phyloP scores from a whole-genome alignment of 1,284 basidiomycete species.

The Wallemia ichthyophaga region DNA sequence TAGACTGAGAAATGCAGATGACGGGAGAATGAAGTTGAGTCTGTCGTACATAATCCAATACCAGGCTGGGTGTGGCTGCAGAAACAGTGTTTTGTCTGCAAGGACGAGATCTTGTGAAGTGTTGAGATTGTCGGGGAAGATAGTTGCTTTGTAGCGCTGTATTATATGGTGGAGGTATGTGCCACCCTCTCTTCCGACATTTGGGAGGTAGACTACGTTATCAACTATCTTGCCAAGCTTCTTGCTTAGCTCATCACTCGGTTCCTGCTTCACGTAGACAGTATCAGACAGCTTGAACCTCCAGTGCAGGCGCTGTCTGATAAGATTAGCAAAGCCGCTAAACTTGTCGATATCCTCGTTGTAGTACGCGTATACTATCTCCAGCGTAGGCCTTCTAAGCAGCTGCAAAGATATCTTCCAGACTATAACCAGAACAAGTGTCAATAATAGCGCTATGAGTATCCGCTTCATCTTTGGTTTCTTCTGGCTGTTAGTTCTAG shows the following conservation, averaged over 20 bases:
- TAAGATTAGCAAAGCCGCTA: not conserved
- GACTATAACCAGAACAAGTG: not conserved
- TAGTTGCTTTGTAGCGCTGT: slow-evolving; percentile 7
- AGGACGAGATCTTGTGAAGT: slow-evolving; percentile 5
- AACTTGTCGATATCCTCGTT: not conserved
- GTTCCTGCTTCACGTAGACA: not conserved
- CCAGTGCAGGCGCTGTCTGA: not conserved
- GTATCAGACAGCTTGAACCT: not conserved
- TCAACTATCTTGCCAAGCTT: slow-evolving; percentile 9
- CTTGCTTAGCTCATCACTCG: not conserved
- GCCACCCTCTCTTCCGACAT: slow-evolving; percentile 13
- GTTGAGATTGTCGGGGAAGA: slow-evolving; percentile 1
- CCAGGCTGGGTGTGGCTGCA: slow-evolving; percentile 17
- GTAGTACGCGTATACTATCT: not conserved
- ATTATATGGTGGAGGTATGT: slow-evolving; percentile 13
- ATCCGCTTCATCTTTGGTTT: not conserved
- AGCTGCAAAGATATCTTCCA: not conserved
- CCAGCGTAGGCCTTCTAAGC: not conserved
- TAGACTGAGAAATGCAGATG: slow-evolving; percentile 14
- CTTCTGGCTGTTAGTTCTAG: not conserved
- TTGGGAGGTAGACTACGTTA: slow-evolving; percentile 11
- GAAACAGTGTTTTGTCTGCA: slow-evolving; percentile 13
- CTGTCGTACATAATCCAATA: slow-evolving; percentile 13
- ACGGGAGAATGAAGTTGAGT: slow-evolving; percentile 7
- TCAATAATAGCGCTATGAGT: not conserved